Base-by-base conservation (phyloP, 768 basidiomycete genomes). In the Tulasnella sp. region DNA sequence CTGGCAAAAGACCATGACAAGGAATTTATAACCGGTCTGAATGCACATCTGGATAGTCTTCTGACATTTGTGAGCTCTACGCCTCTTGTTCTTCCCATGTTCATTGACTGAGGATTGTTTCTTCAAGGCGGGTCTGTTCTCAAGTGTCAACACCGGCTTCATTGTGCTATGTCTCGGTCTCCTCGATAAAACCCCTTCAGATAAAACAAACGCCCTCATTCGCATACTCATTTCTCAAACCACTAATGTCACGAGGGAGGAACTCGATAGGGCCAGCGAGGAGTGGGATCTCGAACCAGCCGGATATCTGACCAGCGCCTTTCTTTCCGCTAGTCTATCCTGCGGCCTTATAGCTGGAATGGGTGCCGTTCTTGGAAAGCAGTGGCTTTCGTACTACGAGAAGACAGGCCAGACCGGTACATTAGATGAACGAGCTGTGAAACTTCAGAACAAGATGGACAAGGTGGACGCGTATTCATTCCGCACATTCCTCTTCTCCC, bases 71-170 rank as follows among this genome's bases (percentile, higher is more conserved):
- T 51, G 40, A 43, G 49, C 12, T n/a, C n/a, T n/a, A n/a, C n/a
- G n/a, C n/a, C n/a, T n/a, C n/a, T n/a, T n/a, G n/a, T n/a, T n/a
- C n/a, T n/a, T n/a, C n/a, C 19, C 7, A 20, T 28, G 6, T 12
- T 28, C 7, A 9, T 24, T 16, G 6, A 24, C 4, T 24, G 42
- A 20, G 25, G 10, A 44, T 16, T 16, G 28, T 28, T 15, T 10
- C 19, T n/a, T n/a, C 7, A 19, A 51, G 49, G 49, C 49, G 12
- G 49, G 49, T 42, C 49, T 51, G 27, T 51, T 51, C 31, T 51
- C 49, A 8, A 22, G 29, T 19, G 49, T 51, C 39, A 51, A 51
- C 39, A 41, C 49, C 8, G 37, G 25, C 24, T 40, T 42, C 25
- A 40, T 51, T 42, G n/a, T 51, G 20, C 31, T 41, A 25, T 42